Base-by-base conservation (phyloP, 2,329 filamentous ascomycete genomes). In the Talaromyces sp. region DNA sequence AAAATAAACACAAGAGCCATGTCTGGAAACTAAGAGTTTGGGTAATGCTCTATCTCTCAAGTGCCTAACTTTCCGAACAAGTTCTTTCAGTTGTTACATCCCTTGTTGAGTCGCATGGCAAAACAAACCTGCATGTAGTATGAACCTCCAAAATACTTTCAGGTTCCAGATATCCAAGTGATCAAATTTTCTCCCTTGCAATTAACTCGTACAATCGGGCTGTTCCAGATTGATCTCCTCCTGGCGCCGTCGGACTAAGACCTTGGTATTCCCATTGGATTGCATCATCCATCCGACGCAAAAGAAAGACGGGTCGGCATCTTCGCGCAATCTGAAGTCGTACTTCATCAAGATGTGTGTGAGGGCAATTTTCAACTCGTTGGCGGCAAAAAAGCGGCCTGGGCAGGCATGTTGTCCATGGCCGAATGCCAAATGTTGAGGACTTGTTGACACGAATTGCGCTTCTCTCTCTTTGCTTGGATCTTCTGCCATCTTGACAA, bases 381-480 rank as follows among this genome's bases (percentile, higher is more conserved):
- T 62, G 4, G 63, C 62, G 0, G 70, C 71, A 52, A 70, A 72
- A 57, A 70, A 72, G n/a, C 71, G 63, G 10, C 71, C 70, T 3
- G 70, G 69, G 61, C 71, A 73, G 41, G 70, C 68, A 67, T 86
- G 83, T 62, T 80, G 74, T 8, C 84, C 84, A 62, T 85, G 81
- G 0, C 84, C 83, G 68, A 86, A 87, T 0, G 80, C 74, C 21
- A 85, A 67, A 64, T 83, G 80, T 8, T 72, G 68, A 41, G 80
- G 73, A 38, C 79, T 80, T 1, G 83, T 84, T 5, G 81, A 81
- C 12, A 84, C 80, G 74, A 86, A 79, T 3, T 81, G 78, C 17
- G 80, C 64, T 68, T 79, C 76, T 50, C 76, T 78, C 48, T 61
- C 56, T 26, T 51, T 58, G 14, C 31, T 54, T 1, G 63, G 59